These are phyloP conservation scores for Turritis glabra DNA, from an alignment of 345 rosid genomes.

Conservation along the genomic window DNA sequence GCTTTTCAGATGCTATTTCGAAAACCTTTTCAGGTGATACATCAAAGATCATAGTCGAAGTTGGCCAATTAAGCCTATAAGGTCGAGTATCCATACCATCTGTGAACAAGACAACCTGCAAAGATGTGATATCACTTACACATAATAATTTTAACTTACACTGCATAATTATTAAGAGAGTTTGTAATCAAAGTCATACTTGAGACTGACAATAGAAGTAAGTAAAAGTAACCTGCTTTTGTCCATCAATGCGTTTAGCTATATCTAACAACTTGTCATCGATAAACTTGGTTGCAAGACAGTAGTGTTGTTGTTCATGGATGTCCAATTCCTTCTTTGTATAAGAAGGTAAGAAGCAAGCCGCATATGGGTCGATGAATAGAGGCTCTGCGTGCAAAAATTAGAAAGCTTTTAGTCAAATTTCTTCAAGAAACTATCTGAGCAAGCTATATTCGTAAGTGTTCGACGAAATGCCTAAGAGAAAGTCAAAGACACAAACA, in stretches of 20 bases:
- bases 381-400: constrained; percentile 65
- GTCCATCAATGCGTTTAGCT: constrained; percentile 63
- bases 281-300: constrained; percentile 78
- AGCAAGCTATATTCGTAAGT: background rate
- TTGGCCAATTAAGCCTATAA: constrained; percentile 87
- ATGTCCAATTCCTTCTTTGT: constrained; percentile 49
- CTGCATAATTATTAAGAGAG: background rate
- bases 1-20: constrained; percentile 55
- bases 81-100: constrained; percentile 98
- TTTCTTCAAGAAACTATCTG: background rate
- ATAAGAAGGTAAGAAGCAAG: constrained; percentile 65
- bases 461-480: constrained; percentile 28
- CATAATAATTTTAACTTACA: constrained; percentile 7
- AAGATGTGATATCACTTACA: constrained; percentile 4
- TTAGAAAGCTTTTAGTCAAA: constrained; percentile 3
- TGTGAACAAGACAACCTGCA: constrained; percentile 84
- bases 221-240: constrained; percentile 68
- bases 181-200: background rate
- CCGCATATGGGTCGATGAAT: constrained; percentile 80
- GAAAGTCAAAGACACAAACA: background rate
- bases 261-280: constrained; percentile 73
- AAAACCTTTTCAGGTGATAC: constrained; percentile 68
- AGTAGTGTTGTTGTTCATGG: constrained; percentile 44
- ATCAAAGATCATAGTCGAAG: constrained; percentile 80
- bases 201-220: background rate